phyloP scores from a whole-genome alignment of 331 rosid species.

The Malus hybrid region DNA sequence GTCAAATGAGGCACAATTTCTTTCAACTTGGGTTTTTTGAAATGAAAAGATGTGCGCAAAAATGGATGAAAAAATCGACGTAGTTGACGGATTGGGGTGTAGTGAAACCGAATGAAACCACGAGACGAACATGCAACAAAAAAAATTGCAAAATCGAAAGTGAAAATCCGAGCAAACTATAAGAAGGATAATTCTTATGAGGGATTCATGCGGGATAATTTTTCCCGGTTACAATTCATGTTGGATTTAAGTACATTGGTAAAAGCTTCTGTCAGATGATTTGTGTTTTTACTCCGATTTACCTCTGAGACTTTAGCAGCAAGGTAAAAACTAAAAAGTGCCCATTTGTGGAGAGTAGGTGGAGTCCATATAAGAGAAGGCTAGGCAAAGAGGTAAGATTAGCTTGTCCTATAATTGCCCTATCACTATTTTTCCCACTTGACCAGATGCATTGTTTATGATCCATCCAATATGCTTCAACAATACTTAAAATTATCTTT shows the following conservation, averaged over 20 bases:
- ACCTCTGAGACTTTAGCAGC: not conserved
- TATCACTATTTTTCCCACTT: not conserved
- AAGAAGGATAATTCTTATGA: not conserved
- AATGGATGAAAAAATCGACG: too few relatives aligned
- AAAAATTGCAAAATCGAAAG: not conserved
- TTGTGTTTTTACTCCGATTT: not conserved
- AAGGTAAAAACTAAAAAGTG: slow-evolving; percentile 6
- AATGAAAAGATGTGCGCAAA: too few relatives aligned
- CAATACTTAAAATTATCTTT: not conserved
- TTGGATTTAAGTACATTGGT: not conserved
- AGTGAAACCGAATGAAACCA: too few relatives aligned
- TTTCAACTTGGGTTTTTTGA: too few relatives aligned
- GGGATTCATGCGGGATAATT: too few relatives aligned
- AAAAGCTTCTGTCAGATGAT: not conserved
- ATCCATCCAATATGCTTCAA: not conserved
- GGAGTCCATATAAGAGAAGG: slow-evolving; percentile 9
- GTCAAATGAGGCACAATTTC: too few relatives aligned
- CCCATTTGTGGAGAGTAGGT: slow-evolving; percentile 6
- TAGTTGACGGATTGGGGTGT: too few relatives aligned
- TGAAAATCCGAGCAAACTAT: not conserved
- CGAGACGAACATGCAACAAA: too few relatives aligned
- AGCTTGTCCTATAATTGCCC: not conserved
- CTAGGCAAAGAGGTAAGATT: not conserved
- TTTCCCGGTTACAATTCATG: not conserved
- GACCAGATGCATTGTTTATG: not conserved